These are phyloP conservation scores for Helicosporidium sp. DNA, from an alignment of 139 green algal species.

Conservation along the genomic window DNA sequence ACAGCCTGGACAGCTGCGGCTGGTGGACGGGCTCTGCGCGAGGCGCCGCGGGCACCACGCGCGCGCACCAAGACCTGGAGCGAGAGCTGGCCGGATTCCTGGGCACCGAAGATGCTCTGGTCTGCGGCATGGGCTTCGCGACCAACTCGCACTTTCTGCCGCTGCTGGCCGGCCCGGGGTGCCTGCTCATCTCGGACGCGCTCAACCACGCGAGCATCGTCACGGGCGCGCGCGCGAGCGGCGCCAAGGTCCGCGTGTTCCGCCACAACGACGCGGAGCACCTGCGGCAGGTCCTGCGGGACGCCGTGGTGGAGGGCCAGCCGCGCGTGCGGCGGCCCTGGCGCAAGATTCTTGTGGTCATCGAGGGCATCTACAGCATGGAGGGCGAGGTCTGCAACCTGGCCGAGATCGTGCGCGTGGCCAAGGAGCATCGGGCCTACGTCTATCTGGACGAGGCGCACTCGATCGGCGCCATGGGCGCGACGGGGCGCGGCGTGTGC, in stretches of 20 bases:
- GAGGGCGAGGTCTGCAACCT: constrained; percentile 81
- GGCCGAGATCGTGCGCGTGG: constrained; percentile 66
- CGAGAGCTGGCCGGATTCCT: constrained; percentile 60
- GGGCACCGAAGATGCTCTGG: constrained; percentile 67
- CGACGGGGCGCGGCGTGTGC: constrained; percentile 51
- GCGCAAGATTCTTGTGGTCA: constrained; percentile 91
- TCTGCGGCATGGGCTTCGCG: constrained; percentile 95
- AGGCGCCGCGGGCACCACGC: constrained; percentile 42
- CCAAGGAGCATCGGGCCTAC: constrained; percentile 88
- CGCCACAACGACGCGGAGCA: constrained; percentile 67
- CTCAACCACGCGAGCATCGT: constrained; percentile 96
- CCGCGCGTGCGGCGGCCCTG: constrained; percentile 69
- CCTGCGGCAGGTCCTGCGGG: constrained; percentile 69
- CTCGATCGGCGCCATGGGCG: constrained; percentile 81
- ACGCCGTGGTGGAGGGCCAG: constrained; percentile 74
- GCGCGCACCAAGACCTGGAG: constrained; percentile 67
- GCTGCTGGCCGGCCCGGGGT: constrained; percentile 54
- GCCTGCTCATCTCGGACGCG: constrained; percentile 77
- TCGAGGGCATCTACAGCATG: constrained; percentile 98
- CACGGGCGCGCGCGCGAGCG: constrained; percentile 48
- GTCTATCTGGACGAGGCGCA: constrained; percentile 99
- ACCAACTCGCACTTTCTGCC: constrained; percentile 88
- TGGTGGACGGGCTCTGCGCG: constrained; percentile 43
- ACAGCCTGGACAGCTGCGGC: constrained; percentile 36
- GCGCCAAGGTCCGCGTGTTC: constrained; percentile 70